Percentiles rank a stretch among this genome's conserved stretches.
Conservation (phyloP, 78 protist species). For the Anaeramoeba flamelloides region DNA sequence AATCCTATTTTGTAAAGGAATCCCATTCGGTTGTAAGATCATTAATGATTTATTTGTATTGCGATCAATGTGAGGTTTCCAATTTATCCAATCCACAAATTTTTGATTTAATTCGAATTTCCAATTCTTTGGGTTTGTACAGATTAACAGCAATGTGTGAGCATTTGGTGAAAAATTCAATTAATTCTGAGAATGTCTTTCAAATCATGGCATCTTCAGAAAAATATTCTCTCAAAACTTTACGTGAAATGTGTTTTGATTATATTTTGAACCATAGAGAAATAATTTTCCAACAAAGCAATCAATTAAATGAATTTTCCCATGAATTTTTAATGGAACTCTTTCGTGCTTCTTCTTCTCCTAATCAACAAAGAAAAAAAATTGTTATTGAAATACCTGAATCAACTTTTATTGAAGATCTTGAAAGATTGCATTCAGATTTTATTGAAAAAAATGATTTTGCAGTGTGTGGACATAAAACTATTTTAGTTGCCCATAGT, state of each 20-base stretch:
- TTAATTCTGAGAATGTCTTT: background rate
- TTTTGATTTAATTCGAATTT: background rate
- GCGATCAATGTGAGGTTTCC: background rate
- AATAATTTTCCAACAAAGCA: background rate
- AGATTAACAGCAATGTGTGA: background rate
- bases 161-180: background rate
- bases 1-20: background rate
- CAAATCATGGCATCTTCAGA: background rate
- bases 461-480: background rate
- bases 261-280: background rate
- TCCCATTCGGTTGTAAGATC: background rate
- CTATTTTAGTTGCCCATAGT: background rate
- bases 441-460: background rate
- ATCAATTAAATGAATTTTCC: background rate
- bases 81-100: background rate
- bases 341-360: background rate
- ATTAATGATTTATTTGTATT: background rate
- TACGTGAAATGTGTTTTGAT: background rate
- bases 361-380: background rate
- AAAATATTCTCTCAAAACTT: background rate
- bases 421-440: background rate
- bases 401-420: background rate
- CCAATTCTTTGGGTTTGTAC: background rate
- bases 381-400: background rate
- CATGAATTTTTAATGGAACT: background rate